These are phyloP conservation scores for Trichosphaerium sp. DNA, from an alignment of 78 protist species.

Conservation along the genomic window DNA sequence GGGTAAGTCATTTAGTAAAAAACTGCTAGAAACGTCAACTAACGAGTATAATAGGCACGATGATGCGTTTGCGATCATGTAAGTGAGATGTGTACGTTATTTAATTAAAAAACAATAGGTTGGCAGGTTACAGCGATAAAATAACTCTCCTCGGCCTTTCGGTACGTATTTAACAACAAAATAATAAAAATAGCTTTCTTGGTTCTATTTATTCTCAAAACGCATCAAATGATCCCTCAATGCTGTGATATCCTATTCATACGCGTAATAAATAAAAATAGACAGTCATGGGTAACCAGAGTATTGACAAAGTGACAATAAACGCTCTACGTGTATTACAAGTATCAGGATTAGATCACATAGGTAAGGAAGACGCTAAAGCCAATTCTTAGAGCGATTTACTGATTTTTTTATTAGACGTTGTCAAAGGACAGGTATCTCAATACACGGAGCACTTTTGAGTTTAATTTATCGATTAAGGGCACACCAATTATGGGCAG, in stretches of 20 bases:
- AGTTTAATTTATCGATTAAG: no score
- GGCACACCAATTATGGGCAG: conserved; percentile 22
- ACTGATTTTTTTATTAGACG: neutral
- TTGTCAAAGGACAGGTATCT: conserved; percentile 29
- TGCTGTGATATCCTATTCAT: neutral
- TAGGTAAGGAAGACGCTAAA: neutral
- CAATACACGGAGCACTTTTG: no score
- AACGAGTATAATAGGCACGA: conserved; percentile 56
- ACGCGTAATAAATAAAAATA: neutral
- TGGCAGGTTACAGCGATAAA: conserved; percentile 15
- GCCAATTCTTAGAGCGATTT: neutral
- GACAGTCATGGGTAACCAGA: conserved; percentile 77
- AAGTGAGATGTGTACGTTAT: no score
- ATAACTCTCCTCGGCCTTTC: no score
- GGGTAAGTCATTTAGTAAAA: conserved; percentile 1
- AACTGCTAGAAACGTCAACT: neutral
- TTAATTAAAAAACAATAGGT: no score
- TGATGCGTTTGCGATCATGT: conserved; percentile 75
- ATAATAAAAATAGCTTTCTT: no score
- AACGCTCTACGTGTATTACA: conserved; percentile 48
- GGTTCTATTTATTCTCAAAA: neutral
- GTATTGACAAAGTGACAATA: conserved; percentile 63
- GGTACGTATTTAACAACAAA: no score
- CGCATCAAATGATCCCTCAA: neutral
- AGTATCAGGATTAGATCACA: conserved; percentile 17